A percentile compares a stretch with the other conserved stretches of the same genome.
Conservation (phyloP, 257 asterid species). For the Vinca minor region DNA sequence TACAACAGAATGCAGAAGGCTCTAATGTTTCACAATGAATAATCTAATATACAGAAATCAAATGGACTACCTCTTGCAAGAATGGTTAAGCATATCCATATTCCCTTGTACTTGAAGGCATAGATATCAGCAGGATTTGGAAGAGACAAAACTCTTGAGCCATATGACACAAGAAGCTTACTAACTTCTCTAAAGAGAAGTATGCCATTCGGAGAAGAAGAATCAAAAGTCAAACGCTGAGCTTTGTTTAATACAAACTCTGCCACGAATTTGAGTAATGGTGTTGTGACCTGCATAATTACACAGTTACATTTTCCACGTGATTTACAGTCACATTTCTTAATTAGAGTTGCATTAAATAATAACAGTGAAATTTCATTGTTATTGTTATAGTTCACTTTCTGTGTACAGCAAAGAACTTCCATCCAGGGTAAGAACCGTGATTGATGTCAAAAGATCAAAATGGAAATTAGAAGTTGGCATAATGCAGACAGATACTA, state of each 20-base stretch:
- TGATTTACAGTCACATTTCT: neutral
- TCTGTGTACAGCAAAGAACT: too few relatives aligned
- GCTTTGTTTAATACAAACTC: slow-evolving; percentile 92
- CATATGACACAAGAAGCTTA: slow-evolving; percentile 85
- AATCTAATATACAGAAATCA: too few relatives aligned
- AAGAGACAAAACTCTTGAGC: slow-evolving; percentile 71
- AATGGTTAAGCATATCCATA: slow-evolving; percentile 81
- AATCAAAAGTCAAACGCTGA: slow-evolving; percentile 88
- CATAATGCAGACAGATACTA: too few relatives aligned
- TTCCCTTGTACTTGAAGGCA: slow-evolving; percentile 92
- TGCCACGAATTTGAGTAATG: slow-evolving; percentile 84
- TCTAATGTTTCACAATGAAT: too few relatives aligned
- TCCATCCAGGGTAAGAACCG: neutral
- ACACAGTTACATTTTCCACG: neutral
- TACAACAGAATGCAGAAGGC: neutral
- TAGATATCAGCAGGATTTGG: slow-evolving; percentile 75
- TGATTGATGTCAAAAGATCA: too few relatives aligned
- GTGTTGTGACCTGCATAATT: slow-evolving; percentile 77
- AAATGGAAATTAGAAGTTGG: too few relatives aligned
- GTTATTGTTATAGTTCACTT: neutral
- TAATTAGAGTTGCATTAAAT: too few relatives aligned
- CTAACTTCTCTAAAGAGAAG: slow-evolving; percentile 97
- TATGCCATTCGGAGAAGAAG: slow-evolving; percentile 94
- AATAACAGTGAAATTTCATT: neutral
- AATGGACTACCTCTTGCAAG: slow-evolving; percentile 66